phyloP scores from a whole-genome alignment of 176 grass and related monocot species.

The Lolium perenne region DNA sequence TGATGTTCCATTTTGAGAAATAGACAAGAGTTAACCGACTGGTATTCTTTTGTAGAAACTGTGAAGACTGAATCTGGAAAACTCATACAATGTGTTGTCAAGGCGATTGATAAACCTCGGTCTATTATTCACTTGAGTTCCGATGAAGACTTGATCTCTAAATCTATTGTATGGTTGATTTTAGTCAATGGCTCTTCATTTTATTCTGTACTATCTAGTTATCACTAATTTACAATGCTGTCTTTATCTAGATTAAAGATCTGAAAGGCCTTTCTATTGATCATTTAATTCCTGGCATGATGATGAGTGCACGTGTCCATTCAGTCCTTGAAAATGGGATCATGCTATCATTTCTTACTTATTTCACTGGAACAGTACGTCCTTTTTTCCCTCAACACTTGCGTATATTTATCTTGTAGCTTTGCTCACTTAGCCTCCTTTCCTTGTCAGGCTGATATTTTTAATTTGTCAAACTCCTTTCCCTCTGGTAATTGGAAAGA shows the following conservation, averaged over 20 bases:
- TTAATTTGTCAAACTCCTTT: slow-evolving; percentile 74
- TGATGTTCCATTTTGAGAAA: slow-evolving; percentile 31
- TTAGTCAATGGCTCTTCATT: neutral
- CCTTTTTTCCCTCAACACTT: slow-evolving; percentile 14
- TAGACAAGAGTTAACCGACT: slow-evolving; percentile 31
- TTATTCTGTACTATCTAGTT: slow-evolving; percentile 23
- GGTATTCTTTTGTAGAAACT: slow-evolving; percentile 55
- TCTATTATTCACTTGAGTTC: slow-evolving; percentile 76
- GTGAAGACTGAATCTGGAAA: slow-evolving; percentile 54
- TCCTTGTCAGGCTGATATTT: slow-evolving; percentile 76
- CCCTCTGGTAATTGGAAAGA: slow-evolving; percentile 77
- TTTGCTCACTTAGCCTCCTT: slow-evolving; percentile 11
- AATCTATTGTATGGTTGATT: slow-evolving; percentile 66
- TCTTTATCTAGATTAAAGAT: slow-evolving; percentile 77
- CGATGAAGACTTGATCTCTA: slow-evolving; percentile 73
- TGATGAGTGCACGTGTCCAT: slow-evolving; percentile 86
- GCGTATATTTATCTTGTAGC: neutral
- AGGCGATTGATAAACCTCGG: slow-evolving; percentile 77
- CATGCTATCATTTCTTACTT: slow-evolving; percentile 95
- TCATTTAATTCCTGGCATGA: slow-evolving; percentile 94
- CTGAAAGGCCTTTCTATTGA: slow-evolving; percentile 94
- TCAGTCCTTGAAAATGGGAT: slow-evolving; percentile 90
- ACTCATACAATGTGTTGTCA: slow-evolving; percentile 79
- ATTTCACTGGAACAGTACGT: slow-evolving; percentile 95
- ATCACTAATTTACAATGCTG: slow-evolving; percentile 38